These are phyloP conservation scores for Hypoxylon sp. DNA, from an alignment of 2,329 filamentous ascomycete genomes.

Conservation along the genomic window DNA sequence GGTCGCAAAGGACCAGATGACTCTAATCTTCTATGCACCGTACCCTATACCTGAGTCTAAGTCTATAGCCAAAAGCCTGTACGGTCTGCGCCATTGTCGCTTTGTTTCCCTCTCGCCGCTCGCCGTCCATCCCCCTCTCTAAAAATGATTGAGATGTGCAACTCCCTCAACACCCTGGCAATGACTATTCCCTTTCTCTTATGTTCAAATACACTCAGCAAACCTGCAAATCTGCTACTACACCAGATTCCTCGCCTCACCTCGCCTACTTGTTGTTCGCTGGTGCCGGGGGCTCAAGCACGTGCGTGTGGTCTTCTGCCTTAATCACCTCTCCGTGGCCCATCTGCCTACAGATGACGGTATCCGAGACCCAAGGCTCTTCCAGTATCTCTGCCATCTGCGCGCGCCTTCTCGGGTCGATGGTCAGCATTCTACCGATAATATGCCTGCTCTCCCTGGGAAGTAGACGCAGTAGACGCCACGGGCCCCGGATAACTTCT, in stretches of 20 bases:
- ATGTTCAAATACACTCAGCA: constrained; percentile 16
- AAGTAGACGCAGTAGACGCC: constrained; percentile 85
- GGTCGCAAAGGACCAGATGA: constrained; percentile 19
- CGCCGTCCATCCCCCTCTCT: no score
- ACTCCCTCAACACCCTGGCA: constrained; percentile 28
- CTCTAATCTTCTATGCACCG: constrained; percentile 36
- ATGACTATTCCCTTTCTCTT: constrained; percentile 23
- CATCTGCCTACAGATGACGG: constrained; percentile 82
- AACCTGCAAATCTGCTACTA: no score
- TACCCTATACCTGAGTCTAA: constrained; percentile 39
- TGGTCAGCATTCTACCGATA: constrained; percentile 89
- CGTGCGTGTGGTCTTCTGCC: constrained; percentile 81
- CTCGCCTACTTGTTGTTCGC: constrained; percentile 47
- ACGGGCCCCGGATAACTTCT: constrained; percentile 89
- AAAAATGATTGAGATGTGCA: constrained; percentile 14
- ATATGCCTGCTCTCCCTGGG: constrained; percentile 91
- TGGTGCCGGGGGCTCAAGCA: constrained; percentile 75
- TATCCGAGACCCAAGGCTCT: constrained; percentile 89
- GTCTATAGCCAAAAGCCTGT: constrained; percentile 37
- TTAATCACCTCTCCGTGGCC: constrained; percentile 73
- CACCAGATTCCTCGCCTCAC: background rate
- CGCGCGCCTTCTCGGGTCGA: constrained; percentile 83
- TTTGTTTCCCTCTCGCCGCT: no score
- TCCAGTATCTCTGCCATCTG: constrained; percentile 85
- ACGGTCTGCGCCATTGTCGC: constrained; percentile 37